Evolutionary conservation across 1,284 basidiomycete species (phyloP), one percentile per base, ranked within the genome.

Genomic region (Cutaneotrichosporon curvatum): DNA sequence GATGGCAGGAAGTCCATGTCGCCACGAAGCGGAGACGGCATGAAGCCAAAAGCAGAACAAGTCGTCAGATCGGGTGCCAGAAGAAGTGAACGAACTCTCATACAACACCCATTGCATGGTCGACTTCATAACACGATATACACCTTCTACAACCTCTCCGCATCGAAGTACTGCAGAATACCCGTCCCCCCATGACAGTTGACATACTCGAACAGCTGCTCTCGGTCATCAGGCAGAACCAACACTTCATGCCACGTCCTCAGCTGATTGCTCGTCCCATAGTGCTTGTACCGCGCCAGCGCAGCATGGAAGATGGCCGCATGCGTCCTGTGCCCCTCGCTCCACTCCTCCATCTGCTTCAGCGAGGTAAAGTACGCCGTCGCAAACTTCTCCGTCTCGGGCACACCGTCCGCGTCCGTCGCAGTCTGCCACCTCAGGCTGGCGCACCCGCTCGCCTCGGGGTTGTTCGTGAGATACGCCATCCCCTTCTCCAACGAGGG

Each of bases 211-310:
- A 43, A 50, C 36, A 18, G 19, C 37, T 41, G 48, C 7, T 14
- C 39, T 12, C 25, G 7, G 33, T 15, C 25, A 10, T 37, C 36
- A 2, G 48, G 40, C 3, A 50, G 40, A n/a, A 50, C 33, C 7
- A 14, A 46, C 22, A 50, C 48, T 40, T 50, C 48, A 34, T 50
- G 48, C 48, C 48, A 50, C 14, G 48, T 50, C n/a, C 48, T 22
- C 19, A 50, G 40, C 48, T 50, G 48, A 40, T 50, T 50, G 0
- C 18, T 15, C 6, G 18, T 22, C 6, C 48, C 48, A 22, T 50
- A 50, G 21, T 40, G 37, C 37, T 38, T 45, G 33, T 50, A 50
- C 22, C 48, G 22, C 2, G 44, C 44, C 4, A 43, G n/a, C 3
- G 48, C 48, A 4, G 48, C 48, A 16, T n/a, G 15, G 21, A 46